A percentile compares a stretch with the other conserved stretches of the same genome.
These are phyloP conservation scores for Saprolegnia parasitica DNA, from an alignment of 352 stramenopile genomes.

Conservation along the genomic window DNA sequence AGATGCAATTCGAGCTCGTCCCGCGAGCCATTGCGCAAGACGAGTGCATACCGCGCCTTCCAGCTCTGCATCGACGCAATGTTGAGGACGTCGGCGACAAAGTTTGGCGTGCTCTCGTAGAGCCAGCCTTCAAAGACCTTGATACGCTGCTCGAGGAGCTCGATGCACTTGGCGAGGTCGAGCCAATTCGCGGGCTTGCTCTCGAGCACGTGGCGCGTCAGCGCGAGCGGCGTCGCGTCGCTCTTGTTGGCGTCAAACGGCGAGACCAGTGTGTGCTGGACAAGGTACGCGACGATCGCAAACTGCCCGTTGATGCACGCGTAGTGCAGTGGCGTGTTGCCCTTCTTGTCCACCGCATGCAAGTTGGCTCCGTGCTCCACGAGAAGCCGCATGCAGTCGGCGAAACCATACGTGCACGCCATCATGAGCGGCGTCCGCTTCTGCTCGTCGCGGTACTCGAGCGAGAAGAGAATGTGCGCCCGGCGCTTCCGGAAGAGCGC, in stretches of 20 bases:
- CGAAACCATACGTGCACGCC: constrained; percentile 7
- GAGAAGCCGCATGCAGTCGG: neutral
- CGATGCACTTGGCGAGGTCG: neutral
- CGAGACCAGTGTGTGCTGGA: neutral
- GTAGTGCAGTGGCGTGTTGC: constrained; percentile 22
- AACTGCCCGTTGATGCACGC: constrained; percentile 3
- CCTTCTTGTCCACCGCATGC: constrained; percentile 9
- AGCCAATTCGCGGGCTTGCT: neutral
- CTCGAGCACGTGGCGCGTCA: constrained; percentile 5
- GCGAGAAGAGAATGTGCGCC: neutral
- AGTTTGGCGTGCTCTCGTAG: constrained; percentile 16
- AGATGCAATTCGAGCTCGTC: constrained; percentile 12
- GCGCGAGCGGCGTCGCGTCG: neutral
- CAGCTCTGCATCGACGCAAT: constrained; percentile 7
- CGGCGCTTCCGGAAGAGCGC: neutral
- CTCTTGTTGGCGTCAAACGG: constrained; percentile 12
- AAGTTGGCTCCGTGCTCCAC: constrained; percentile 16
- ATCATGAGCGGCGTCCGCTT: constrained; percentile 22
- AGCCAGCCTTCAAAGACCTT: constrained; percentile 21
- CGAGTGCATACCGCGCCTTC: constrained; percentile 2
- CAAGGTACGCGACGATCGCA: constrained; percentile 8
- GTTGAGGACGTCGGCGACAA: neutral
- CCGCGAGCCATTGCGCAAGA: constrained; percentile 15
- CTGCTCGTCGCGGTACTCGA: constrained; percentile 24
- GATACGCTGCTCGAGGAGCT: constrained; percentile 4